Evolutionary conservation across 2,329 filamentous ascomycete species (phyloP), one percentile per base, ranked within the genome.

Genomic region (Aspergillus japonicus): DNA sequence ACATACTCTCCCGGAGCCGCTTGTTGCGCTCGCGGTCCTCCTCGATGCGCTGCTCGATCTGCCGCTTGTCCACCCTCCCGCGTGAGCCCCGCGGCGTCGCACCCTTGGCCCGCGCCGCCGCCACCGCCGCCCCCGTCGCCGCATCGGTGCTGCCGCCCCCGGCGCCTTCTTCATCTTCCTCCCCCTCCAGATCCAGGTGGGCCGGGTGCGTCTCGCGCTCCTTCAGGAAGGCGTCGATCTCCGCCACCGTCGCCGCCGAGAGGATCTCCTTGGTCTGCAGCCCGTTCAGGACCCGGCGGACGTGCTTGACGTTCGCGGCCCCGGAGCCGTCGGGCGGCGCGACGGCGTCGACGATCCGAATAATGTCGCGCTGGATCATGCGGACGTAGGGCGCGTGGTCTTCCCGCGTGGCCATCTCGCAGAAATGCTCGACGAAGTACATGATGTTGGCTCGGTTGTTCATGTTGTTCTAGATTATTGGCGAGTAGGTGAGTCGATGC

Each of bases 401-500:
- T 66, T 92, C 90, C 66, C 87, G 89, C 63, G 86, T 84, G 23
- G 92, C 90, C 78, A 92, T 83, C 73, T 98, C 94, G 73, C 96
- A 90, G 67, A 99, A 91, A 68, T 94, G 90, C 72, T 98, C 94
- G 71, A 99, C 89, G 77, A 99, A 99, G 78, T 96, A 99, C 90
- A 99, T 96, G 75, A 99, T 98, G 74, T 99, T 99, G 60, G 95
- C 96, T 62, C 94, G 85, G 54, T 89, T 96, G 77, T 99, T 99
- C 90, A 99, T 96, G 66, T 91, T 94, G 67, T 91, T 96, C 85
- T 93, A 47, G 4, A 29, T 29, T 24, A 12, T 19, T 39, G 8
- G 4, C 23, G 23, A 23, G 23, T 23, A 23, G 3, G 23, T 23
- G 0, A 23, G 23, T 23, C 23, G 23, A 23, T 23, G 3, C 3